Conservation (phyloP, 768 basidiomycete genomes). For the Lyophyllum atratum region DNA sequence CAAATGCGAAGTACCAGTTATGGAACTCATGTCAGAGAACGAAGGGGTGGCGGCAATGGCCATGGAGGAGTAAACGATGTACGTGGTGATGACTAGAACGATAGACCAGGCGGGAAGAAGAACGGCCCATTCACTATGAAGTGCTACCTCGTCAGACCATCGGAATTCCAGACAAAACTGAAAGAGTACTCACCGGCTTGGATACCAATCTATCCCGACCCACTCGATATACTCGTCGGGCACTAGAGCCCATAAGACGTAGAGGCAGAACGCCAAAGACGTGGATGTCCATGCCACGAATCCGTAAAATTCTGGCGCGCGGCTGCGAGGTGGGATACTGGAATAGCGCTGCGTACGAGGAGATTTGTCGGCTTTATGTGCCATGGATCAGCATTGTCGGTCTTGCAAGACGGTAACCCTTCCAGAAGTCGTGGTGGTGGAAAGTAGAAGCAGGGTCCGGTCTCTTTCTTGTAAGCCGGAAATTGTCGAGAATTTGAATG, state of each 20-base stretch:
- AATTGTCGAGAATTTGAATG: neutral
- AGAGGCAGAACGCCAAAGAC: constrained; percentile 66
- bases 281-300: constrained; percentile 87
- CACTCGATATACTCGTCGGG: constrained; percentile 69
- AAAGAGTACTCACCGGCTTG: constrained; percentile 61
- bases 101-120: constrained; percentile 80
- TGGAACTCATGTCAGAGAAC: constrained; percentile 65
- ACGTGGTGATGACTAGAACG: constrained; percentile 71
- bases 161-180: neutral
- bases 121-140: constrained; percentile 80
- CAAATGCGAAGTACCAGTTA: constrained; percentile 54
- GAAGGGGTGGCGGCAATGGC: constrained; percentile 72
- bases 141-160: neutral
- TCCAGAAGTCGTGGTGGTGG: neutral
- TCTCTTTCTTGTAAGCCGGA: neutral
- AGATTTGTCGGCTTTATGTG: neutral
- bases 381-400: neutral
- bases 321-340: constrained; percentile 38
- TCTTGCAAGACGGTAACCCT: neutral
- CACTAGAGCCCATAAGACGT: constrained; percentile 78
- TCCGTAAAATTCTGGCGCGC: constrained; percentile 87
- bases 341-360: neutral
- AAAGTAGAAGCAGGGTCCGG: neutral
- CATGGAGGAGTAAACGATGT: constrained; percentile 74
- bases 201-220: constrained; percentile 82